These are phyloP conservation scores for Oryza punctata DNA, from an alignment of 176 grass and related monocot species.

Conservation along the genomic window DNA sequence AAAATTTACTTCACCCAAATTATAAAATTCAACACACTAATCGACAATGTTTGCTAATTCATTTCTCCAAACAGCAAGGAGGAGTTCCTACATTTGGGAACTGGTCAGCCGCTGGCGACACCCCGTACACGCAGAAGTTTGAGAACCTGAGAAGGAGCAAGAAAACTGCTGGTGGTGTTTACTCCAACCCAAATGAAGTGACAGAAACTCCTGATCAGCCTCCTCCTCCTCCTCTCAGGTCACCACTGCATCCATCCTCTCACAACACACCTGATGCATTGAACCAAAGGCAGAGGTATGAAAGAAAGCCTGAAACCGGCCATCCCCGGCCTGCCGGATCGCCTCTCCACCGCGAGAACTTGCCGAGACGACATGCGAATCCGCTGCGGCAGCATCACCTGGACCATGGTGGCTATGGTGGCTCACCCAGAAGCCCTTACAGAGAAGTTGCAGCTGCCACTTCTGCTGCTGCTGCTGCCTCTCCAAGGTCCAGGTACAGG, in stretches of 20 bases:
- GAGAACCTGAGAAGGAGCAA: conserved; percentile 11
- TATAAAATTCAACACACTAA: neutral
- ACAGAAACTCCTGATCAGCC: neutral
- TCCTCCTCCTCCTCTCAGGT: neutral
- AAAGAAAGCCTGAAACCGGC: conserved; percentile 11
- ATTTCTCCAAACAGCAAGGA: conserved; percentile 27
- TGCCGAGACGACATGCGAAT: neutral
- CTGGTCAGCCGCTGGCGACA: neutral
- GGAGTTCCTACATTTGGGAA: conserved; percentile 39
- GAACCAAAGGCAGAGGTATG: conserved; percentile 6
- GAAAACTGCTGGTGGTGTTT: neutral
- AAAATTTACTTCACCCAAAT: neutral
- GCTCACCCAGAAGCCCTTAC: neutral
- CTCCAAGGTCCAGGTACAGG: neutral
- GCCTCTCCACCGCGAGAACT: neutral
- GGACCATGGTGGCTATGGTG: neutral
- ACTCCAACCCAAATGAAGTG: neutral
- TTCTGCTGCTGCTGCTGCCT: neutral
- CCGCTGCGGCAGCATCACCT: neutral
- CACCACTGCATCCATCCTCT: conserved; percentile 16
- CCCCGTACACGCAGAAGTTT: conserved; percentile 39
- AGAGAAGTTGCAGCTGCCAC: neutral
- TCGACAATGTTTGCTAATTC: neutral
- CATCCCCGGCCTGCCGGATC: neutral
- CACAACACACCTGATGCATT: neutral